Evolutionary conservation across 306 rosid genomes (phyloP).

Genomic region (Citrullus colocynthis): DNA sequence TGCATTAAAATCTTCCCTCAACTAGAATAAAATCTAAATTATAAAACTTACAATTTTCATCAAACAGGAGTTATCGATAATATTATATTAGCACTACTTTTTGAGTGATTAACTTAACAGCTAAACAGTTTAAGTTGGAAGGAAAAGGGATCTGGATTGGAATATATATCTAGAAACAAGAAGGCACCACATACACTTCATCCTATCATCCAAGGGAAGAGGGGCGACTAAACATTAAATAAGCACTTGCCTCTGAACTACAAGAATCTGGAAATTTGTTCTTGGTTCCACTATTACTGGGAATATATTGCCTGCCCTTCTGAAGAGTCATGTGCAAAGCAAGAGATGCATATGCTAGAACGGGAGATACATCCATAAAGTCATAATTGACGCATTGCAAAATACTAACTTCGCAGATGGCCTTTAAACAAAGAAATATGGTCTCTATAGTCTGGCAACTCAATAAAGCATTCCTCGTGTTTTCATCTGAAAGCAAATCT

Average conservation of each 20-base stretch:
- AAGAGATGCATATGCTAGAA: conserved; percentile 62
- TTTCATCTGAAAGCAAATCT: conserved; percentile 52
- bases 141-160: background rate
- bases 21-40: background rate
- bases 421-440: conserved; percentile 44
- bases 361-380: conserved; percentile 48
- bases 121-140: background rate
- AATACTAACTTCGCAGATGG: conserved; percentile 64
- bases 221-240: background rate
- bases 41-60: background rate
- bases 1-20: background rate
- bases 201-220: background rate
- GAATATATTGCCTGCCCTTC: conserved; percentile 21
- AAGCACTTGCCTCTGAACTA: conserved; percentile 44
- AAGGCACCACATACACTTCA: background rate
- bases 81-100: background rate
- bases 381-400: conserved; percentile 40
- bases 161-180: background rate
- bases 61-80: background rate
- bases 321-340: conserved; percentile 53
- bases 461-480: conserved; percentile 39
- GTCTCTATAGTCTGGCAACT: conserved; percentile 39
- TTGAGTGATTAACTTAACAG: background rate
- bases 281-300: conserved; percentile 18
- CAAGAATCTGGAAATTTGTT: conserved; percentile 31